A percentile compares a stretch with the other conserved stretches of the same genome.
Evolutionary conservation across 2,329 filamentous ascomycete species (phyloP).

Genomic region (Penicillium sp.): DNA sequence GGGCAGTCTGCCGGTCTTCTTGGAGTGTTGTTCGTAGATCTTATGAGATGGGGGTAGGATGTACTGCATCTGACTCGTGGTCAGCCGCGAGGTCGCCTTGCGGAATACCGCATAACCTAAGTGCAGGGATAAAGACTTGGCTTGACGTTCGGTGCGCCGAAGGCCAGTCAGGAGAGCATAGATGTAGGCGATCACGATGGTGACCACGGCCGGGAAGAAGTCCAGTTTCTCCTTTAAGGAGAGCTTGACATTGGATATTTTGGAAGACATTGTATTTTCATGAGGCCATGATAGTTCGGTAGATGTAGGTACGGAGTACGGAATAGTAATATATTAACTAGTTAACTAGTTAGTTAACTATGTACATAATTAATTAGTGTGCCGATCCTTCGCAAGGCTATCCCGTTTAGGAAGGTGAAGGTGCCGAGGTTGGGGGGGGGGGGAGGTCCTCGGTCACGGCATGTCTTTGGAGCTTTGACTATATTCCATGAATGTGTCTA

Average conservation of each 20-base stretch:
- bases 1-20: conserved; percentile 24
- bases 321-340: too few species aligned
- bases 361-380: neutral
- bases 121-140: conserved; percentile 34
- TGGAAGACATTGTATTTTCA: conserved; percentile 15
- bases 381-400: conserved; percentile 18
- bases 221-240: conserved; percentile 34
- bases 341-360: too few species aligned
- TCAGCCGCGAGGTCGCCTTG: conserved; percentile 32
- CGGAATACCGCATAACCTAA: conserved; percentile 38
- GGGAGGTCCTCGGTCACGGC: neutral
- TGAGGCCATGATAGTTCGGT: neutral
- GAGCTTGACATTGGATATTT: conserved; percentile 23
- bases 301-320: too few species aligned
- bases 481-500: neutral
- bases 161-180: conserved; percentile 33
- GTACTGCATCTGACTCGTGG: conserved; percentile 34
- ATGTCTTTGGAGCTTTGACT: neutral
- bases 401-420: conserved; percentile 13
- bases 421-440: neutral
- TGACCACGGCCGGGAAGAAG: conserved; percentile 34
- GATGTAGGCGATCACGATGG: conserved; percentile 27
- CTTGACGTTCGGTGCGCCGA: conserved; percentile 30
- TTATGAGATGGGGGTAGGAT: conserved; percentile 28
- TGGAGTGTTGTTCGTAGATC: conserved; percentile 32